Conservation (phyloP, 805 yeast species). For the Candida pini region DNA sequence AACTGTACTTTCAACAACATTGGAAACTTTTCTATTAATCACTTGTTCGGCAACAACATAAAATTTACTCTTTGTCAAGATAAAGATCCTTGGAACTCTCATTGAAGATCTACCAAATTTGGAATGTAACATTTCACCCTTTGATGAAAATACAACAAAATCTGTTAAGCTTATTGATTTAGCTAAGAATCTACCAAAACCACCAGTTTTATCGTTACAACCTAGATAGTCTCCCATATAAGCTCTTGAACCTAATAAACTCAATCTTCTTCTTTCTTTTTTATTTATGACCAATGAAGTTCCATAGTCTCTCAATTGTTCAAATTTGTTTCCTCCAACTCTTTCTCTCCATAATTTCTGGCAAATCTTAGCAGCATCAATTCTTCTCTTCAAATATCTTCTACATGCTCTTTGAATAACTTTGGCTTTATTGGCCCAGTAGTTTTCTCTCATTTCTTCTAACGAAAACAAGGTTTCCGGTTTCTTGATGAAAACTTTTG, state of each 20-base stretch:
- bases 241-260: conserved; percentile 80
- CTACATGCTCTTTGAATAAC: conserved; percentile 97
- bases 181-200: conserved; percentile 71
- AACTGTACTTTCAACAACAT: conserved; percentile 58
- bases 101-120: conserved; percentile 92
- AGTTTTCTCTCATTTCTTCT: conserved; percentile 93
- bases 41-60: conserved; percentile 71
- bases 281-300: conserved; percentile 60
- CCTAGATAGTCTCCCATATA: conserved; percentile 93
- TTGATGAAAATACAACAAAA: conserved; percentile 65
- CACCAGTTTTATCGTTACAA: conserved; percentile 66
- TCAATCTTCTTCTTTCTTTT: conserved; percentile 86
- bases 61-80: conserved; percentile 58
- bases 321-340: conserved; percentile 75
- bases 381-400: conserved; percentile 69
- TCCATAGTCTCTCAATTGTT: conserved; percentile 82
- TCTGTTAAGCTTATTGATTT: conserved; percentile 67
- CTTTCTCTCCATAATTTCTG: conserved; percentile 81
- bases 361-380: conserved; percentile 76
- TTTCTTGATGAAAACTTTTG: conserved; percentile 90
- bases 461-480: conserved; percentile 95
- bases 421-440: conserved; percentile 98
- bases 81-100: conserved; percentile 64
- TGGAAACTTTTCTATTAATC: conserved; percentile 47
- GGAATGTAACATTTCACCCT: conserved; percentile 75